Percentiles rank a stretch among this genome's conserved stretches.
These are phyloP conservation scores for Novymonas esmeraldas DNA, from an alignment of 208 protist genomes.

Conservation along the genomic window DNA sequence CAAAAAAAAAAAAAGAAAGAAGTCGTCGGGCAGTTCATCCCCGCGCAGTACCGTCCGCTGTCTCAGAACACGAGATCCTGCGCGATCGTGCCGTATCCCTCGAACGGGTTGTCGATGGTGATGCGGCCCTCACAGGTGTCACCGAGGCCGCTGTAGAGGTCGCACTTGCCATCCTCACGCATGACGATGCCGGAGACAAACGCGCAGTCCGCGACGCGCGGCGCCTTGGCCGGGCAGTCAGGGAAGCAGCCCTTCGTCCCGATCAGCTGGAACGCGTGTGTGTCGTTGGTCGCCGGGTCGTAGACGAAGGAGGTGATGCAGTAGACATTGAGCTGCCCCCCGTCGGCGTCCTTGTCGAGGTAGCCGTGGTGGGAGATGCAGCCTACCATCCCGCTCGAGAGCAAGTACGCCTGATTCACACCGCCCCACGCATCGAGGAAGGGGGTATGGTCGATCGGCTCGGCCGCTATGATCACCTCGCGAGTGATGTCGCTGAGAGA, in stretches of 20 bases:
- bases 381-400: constrained; percentile 36
- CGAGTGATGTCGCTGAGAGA: constrained; percentile 33
- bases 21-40: background rate
- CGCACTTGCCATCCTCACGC: constrained; percentile 65
- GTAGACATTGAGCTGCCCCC: constrained; percentile 33
- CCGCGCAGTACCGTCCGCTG: background rate
- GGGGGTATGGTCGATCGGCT: constrained; percentile 23
- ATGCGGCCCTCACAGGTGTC: constrained; percentile 64
- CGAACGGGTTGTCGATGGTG: constrained; percentile 72
- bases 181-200: constrained; percentile 66
- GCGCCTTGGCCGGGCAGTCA: constrained; percentile 36
- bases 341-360: constrained; percentile 18
- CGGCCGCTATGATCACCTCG: constrained; percentile 26
- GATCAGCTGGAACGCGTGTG: constrained; percentile 37
- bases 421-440: constrained; percentile 46
- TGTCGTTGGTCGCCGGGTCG: constrained; percentile 27
- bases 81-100: constrained; percentile 43
- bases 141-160: constrained; percentile 72
- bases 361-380: constrained; percentile 53
- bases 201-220: constrained; percentile 39
- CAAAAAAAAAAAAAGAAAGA: background rate
- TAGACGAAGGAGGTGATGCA: constrained; percentile 44
- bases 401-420: constrained; percentile 51
- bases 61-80: constrained; percentile 27
- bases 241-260: constrained; percentile 48